These are phyloP conservation scores for Xanthoconium separans DNA, from an alignment of 1,284 basidiomycete genomes.

Conservation along the genomic window DNA sequence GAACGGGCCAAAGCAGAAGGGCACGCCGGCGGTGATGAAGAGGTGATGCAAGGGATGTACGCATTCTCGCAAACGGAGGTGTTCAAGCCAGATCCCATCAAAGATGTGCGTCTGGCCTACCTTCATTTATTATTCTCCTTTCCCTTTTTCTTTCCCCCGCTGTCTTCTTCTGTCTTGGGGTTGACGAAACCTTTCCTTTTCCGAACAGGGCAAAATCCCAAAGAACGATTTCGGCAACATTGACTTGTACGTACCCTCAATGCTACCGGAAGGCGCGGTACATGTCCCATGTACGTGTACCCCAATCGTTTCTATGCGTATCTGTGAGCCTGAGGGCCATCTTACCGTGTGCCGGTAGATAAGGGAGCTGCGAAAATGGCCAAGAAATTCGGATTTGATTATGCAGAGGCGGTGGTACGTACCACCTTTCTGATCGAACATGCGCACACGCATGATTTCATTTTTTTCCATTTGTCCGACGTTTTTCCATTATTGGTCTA, in stretches of 20 bases:
- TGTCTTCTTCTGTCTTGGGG: not conserved
- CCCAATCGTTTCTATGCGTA: constrained; percentile 8
- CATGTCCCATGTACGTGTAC: constrained; percentile 81
- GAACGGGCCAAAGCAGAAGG: constrained; percentile 40
- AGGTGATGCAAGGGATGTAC: constrained; percentile 86
- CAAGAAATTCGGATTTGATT: constrained; percentile 82
- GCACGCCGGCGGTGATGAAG: constrained; percentile 44
- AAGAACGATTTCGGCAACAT: constrained; percentile 98
- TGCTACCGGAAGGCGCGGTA: constrained; percentile 87
- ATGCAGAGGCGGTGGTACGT: constrained; percentile 87
- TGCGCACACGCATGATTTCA: constrained; percentile 4
- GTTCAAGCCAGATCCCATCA: constrained; percentile 77
- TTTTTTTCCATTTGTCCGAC: not conserved
- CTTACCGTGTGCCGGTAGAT: constrained; percentile 45
- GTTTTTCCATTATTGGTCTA: constrained; percentile 30
- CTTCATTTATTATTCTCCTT: constrained; percentile 4
- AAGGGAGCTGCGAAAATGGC: constrained; percentile 90
- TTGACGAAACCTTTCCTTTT: constrained; percentile 13
- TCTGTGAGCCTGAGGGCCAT: constrained; percentile 6
- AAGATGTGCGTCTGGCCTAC: constrained; percentile 66
- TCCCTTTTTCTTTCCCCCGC: not conserved
- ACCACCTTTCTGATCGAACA: constrained; percentile 31
- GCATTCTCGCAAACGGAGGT: constrained; percentile 83
- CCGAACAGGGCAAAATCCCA: constrained; percentile 79
- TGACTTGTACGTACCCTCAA: constrained; percentile 92